Base-by-base conservation (phyloP, 495 filamentous ascomycete species). In the Chaetomium cochliodes region DNA sequence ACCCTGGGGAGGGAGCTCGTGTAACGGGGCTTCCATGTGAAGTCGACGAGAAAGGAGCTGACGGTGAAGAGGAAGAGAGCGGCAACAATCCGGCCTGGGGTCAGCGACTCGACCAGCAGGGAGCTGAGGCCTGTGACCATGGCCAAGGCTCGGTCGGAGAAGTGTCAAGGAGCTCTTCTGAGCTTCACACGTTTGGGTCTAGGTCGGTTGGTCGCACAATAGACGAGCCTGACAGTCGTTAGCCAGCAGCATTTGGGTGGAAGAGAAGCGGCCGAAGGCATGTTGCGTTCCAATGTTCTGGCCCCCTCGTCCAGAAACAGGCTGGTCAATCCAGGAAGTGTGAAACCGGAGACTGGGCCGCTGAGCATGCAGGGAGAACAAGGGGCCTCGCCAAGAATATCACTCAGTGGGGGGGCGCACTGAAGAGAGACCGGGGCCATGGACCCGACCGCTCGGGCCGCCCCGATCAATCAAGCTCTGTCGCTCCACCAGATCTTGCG, bases 1-100 rank as follows among this genome's bases (percentile, higher is more conserved):
- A 76, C 70, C 7, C 69, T 68, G 18, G 76, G 76, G 11, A 78
- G 57, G 15, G 74, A 70, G 22, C 64, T 67, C n/a, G 67, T 54
- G 44, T 76, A 78, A 0, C 65, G 65, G n/a, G 76, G 70, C 60
- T 74, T 70, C 60, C 64, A 66, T 18, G 67, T 66, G 50, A 75
- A 70, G 55, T 78, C 76, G 69, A 75, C 59, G 49, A 74, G 51
- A 39, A 76, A 75, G 16, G 71, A 73, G 49, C 51, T 49, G 60
- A 75, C n/a, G 22, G 67, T 68, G 52, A 78, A 69, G 52, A 74
- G 23, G 49, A 71, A 5, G 25, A 69, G 12, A 18, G 57, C 58
- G 3, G 42, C 57, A 16, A 41, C 56, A 28, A 73, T 41, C 22
- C 69, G 69, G 41, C 69, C 70, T 1, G 58, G 63, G 25, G 73